Percentiles rank a stretch among this genome's conserved stretches.
phyloP scores from a whole-genome alignment of 2,329 filamentous ascomycete genomes.

The Beauveria pseudobassiana region DNA sequence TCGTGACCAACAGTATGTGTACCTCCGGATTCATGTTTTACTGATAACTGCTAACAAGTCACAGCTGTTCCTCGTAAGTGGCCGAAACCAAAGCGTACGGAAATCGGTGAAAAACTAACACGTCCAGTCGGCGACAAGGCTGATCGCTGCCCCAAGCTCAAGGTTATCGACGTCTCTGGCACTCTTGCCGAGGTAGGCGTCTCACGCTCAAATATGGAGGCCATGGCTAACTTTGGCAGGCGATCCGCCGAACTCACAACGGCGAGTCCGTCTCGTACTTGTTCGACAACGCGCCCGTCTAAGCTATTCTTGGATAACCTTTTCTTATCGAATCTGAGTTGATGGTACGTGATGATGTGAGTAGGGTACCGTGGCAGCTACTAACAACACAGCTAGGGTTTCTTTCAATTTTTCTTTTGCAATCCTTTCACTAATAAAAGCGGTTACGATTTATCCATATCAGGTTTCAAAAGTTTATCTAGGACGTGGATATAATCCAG shows the following conservation, averaged over 20 bases:
- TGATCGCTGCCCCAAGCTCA: constrained; percentile 67
- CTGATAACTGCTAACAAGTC: constrained; percentile 18
- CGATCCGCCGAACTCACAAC: constrained; percentile 62
- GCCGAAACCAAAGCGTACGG: neutral
- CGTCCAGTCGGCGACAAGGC: constrained; percentile 62
- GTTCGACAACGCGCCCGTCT: constrained; percentile 58
- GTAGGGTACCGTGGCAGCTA: neutral
- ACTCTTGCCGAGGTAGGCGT: constrained; percentile 56
- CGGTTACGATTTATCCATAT: neutral
- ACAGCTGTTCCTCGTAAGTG: constrained; percentile 29
- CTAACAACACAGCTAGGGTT: neutral
- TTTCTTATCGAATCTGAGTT: constrained; percentile 6
- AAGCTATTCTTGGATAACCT: constrained; percentile 12
- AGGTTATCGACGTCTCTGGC: constrained; percentile 86
- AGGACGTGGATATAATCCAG: neutral
- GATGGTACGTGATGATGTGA: neutral
- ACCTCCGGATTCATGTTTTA: neutral
- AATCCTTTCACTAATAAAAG: neutral
- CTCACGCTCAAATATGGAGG: neutral
- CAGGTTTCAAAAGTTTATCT: neutral
- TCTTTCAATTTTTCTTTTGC: neutral
- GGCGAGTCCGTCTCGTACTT: constrained; percentile 58
- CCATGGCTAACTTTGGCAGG: constrained; percentile 30
- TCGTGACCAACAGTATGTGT: constrained; percentile 74
- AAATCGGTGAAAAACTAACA: constrained; percentile 7